These are phyloP conservation scores for Nematodospora valgi DNA, from an alignment of 805 yeast species.

Conservation along the genomic window DNA sequence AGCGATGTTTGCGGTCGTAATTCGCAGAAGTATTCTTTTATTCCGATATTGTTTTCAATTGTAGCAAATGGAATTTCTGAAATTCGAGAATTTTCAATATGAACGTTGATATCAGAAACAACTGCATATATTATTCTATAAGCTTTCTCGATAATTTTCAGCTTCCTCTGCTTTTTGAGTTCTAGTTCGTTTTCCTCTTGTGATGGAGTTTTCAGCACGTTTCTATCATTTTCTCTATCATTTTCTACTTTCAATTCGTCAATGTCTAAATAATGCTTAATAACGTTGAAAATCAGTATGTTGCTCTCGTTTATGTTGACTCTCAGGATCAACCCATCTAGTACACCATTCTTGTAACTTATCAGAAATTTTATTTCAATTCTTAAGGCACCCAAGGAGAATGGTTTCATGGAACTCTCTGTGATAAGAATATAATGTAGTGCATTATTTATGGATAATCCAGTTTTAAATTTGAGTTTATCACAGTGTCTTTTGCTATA, in stretches of 20 bases:
- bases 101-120: conserved; percentile 23
- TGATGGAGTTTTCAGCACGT: not conserved
- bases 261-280: conserved; percentile 3
- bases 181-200: conserved; percentile 2
- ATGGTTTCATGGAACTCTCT: conserved; percentile 4
- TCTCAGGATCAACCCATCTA: conserved; percentile 5
- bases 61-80: conserved; percentile 30
- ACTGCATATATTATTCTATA: conserved; percentile 20
- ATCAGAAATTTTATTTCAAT: conserved; percentile 7
- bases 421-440: conserved; percentile 1
- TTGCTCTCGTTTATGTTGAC: conserved; percentile 9
- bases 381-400: conserved; percentile 4
- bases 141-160: conserved; percentile 9
- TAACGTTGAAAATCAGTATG: conserved; percentile 8
- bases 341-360: conserved; percentile 1
- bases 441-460: conserved; percentile 10
- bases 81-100: conserved; percentile 23
- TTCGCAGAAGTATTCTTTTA: conserved; percentile 19
- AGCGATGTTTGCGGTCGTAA: conserved; percentile 19
- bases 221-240: not conserved
- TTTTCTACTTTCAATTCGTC: conserved; percentile 1
- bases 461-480: conserved; percentile 17
- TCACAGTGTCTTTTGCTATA: conserved; percentile 14
- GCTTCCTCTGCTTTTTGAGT: not conserved
- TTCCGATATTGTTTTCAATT: conserved; percentile 17